Percentiles rank a stretch among this genome's conserved stretches.
Conservation (phyloP, 2,329 filamentous ascomycete species). For the Alternaria triticimaculans region DNA sequence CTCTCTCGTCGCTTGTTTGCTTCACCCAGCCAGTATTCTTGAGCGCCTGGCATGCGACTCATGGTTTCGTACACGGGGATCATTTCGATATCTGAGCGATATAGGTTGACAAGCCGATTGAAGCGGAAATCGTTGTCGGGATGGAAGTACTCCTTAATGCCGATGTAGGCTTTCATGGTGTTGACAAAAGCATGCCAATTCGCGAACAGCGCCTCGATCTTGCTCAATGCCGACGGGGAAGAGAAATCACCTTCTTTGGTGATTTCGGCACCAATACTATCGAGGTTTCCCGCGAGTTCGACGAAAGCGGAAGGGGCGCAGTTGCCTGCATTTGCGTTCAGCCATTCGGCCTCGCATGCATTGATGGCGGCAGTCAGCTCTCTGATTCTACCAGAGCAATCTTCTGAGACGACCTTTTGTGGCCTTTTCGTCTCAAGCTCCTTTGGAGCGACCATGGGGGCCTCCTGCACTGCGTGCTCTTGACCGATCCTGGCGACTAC, state of each 20-base stretch:
- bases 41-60: not conserved
- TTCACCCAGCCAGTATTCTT: not conserved
- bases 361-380: not conserved
- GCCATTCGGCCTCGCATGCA: not conserved
- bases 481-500: not conserved
- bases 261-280: not conserved
- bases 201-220: not conserved
- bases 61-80: not conserved
- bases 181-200: not conserved
- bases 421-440: not conserved
- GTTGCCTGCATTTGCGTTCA: not conserved
- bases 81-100: not conserved
- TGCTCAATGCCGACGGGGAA: not conserved
- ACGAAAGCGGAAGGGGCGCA: not conserved
- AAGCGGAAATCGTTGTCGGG: not conserved
- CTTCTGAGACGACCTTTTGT: not conserved
- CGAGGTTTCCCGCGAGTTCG: not conserved
- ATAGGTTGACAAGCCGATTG: not conserved
- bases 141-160: not conserved
- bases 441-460: not conserved
- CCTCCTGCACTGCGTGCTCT: not conserved
- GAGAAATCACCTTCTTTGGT: not conserved
- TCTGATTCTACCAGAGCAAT: not conserved
- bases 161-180: not conserved
- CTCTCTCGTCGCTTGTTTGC: not conserved